A percentile compares a stretch with the other conserved stretches of the same genome.
Conservation (phyloP, 23 red algal species). For the Gracilaria gracilis region DNA sequence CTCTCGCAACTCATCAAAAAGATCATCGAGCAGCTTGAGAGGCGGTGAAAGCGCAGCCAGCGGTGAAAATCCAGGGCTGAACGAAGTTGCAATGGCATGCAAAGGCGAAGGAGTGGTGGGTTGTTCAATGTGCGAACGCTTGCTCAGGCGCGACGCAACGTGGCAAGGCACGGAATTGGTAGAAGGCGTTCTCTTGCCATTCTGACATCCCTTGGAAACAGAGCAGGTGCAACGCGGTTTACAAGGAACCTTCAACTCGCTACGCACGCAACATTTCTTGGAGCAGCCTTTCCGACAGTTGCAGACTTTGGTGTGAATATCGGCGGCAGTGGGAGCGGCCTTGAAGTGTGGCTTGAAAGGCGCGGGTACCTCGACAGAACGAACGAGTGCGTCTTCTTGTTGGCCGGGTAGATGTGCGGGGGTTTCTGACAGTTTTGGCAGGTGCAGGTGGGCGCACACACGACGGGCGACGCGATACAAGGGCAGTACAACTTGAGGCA, state of each 20-base stretch:
- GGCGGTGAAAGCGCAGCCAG: constrained; percentile 23
- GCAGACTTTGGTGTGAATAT: constrained; percentile 71
- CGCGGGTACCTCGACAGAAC: constrained; percentile 67
- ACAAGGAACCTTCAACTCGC: constrained; percentile 42
- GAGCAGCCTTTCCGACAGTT: constrained; percentile 73
- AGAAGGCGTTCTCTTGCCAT: constrained; percentile 3
- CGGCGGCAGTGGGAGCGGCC: constrained; percentile 8
- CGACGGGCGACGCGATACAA: constrained; percentile 46
- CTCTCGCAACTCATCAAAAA: constrained; percentile 20
- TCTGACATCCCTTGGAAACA: constrained; percentile 53
- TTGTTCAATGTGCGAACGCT: constrained; percentile 12
- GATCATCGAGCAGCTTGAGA: constrained; percentile 21
- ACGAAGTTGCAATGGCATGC: not conserved
- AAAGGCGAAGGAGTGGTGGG: constrained; percentile 8
- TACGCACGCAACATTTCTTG: constrained; percentile 72
- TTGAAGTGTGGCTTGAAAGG: constrained; percentile 46
- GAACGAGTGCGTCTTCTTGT: constrained; percentile 19
- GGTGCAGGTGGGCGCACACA: constrained; percentile 40
- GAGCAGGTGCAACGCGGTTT: constrained; percentile 65
- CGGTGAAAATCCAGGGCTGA: constrained; percentile 26
- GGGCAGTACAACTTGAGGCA: constrained; percentile 73
- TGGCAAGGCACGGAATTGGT: not conserved
- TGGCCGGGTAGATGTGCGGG: constrained; percentile 19
- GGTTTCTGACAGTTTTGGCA: constrained; percentile 64
- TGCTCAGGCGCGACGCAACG: not conserved